phyloP scores from a whole-genome alignment of 23 red algal genomes.

The Gracilaria gracilis region DNA sequence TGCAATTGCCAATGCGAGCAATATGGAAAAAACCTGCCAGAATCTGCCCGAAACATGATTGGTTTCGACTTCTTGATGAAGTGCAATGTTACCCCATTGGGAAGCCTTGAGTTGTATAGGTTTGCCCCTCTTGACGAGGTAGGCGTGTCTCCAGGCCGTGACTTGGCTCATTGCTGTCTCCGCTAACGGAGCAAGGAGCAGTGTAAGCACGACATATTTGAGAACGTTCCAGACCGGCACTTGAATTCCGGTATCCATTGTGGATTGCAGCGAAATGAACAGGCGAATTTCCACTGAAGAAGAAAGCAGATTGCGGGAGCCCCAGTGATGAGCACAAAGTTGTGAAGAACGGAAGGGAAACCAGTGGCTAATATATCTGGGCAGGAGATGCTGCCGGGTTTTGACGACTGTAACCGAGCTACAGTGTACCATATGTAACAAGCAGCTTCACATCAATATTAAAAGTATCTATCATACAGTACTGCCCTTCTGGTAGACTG shows the following conservation, averaged over 20 bases:
- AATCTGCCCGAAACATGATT: neutral
- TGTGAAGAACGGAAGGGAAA: no score
- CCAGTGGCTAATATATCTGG: no score
- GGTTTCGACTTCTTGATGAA: slow-evolving; percentile 10
- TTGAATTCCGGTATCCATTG: slow-evolving; percentile 13
- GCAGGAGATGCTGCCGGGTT: no score
- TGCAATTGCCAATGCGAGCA: slow-evolving; percentile 3
- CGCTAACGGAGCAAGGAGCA: neutral
- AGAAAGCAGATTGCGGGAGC: no score
- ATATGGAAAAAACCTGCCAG: neutral
- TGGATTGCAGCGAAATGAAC: no score
- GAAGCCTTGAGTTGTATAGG: slow-evolving; percentile 8
- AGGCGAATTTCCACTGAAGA: no score
- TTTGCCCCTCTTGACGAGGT: neutral
- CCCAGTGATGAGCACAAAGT: no score
- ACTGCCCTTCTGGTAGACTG: no score
- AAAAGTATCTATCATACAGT: no score
- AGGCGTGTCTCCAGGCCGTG: slow-evolving; percentile 17
- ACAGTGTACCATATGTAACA: no score
- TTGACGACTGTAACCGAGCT: no score
- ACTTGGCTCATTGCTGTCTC: slow-evolving; percentile 3
- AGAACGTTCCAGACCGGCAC: slow-evolving; percentile 1
- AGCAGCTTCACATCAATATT: no score
- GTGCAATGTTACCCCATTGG: neutral
- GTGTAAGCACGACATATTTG: neutral